A percentile compares a stretch with the other conserved stretches of the same genome.
Conservation (phyloP, 2,329 filamentous ascomycete genomes). For the Botrytis galanthina region DNA sequence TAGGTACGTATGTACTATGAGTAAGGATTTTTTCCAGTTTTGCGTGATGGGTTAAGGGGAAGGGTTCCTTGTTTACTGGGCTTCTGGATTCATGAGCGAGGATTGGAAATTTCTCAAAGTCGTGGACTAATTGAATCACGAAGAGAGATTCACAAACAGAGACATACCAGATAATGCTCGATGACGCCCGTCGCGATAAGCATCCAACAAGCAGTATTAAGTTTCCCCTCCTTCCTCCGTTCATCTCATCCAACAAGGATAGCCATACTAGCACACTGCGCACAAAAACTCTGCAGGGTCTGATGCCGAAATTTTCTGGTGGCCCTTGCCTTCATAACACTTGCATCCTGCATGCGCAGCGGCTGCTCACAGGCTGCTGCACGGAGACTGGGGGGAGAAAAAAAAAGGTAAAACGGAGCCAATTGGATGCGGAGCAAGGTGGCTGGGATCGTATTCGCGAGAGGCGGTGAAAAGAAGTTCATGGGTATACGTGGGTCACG, state of each 20-base stretch:
- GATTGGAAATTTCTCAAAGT: background rate
- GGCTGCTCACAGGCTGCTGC: background rate
- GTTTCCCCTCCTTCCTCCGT: background rate
- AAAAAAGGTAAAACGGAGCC: background rate
- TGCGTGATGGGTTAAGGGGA: background rate
- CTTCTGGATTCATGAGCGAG: background rate
- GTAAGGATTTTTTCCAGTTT: background rate
- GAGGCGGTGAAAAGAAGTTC: conserved; percentile 16
- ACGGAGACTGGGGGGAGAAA: background rate
- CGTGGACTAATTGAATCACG: background rate
- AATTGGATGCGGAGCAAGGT: background rate
- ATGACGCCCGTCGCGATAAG: background rate
- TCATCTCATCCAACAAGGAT: background rate
- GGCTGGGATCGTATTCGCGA: background rate
- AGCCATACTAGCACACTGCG: background rate
- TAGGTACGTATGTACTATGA: background rate
- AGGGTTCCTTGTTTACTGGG: background rate
- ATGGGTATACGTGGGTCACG: conserved; percentile 37
- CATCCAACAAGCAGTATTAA: background rate
- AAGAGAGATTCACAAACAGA: background rate
- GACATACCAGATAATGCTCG: background rate
- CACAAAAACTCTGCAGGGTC: background rate
- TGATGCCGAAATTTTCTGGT: conserved; percentile 1
- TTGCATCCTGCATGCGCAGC: conserved; percentile 1
- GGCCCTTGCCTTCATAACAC: conserved; percentile 1